These are phyloP conservation scores for Aspergillus campestris DNA, from an alignment of 495 filamentous ascomycete species.

Conservation along the genomic window DNA sequence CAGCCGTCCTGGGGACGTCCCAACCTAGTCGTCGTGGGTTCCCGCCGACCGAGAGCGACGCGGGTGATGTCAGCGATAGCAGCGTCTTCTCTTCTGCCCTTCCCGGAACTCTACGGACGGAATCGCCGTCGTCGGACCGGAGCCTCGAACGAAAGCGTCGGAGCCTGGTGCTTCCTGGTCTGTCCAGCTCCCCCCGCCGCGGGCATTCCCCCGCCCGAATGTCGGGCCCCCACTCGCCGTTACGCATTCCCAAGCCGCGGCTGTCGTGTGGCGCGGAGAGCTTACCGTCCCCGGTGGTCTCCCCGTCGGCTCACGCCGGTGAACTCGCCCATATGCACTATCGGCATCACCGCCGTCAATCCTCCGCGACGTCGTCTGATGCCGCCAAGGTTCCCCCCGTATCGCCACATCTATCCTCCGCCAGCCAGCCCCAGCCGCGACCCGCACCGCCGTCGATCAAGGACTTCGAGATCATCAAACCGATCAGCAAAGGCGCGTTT, in stretches of 20 bases:
- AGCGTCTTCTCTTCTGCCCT: constrained; percentile 79
- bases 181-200: constrained; percentile 64
- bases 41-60: constrained; percentile 68
- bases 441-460: constrained; percentile 93
- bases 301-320: constrained; percentile 70
- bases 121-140: constrained; percentile 85
- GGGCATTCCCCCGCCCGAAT: constrained; percentile 76
- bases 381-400: constrained; percentile 53
- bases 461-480: constrained; percentile 98
- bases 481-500: constrained; percentile 97
- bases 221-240: constrained; percentile 71
- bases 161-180: constrained; percentile 69
- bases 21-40: constrained; percentile 60
- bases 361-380: constrained; percentile 77
- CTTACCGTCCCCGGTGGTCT: constrained; percentile 77
- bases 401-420: constrained; percentile 70
- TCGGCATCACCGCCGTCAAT: constrained; percentile 83
- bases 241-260: constrained; percentile 80
- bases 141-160: constrained; percentile 75
- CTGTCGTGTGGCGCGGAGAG: constrained; percentile 65
- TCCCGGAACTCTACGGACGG: constrained; percentile 60
- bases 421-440: constrained; percentile 63
- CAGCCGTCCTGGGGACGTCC: constrained; percentile 53
- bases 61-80: constrained; percentile 73
- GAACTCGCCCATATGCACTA: constrained; percentile 57